Percentiles rank a stretch among this genome's conserved stretches.
These are phyloP conservation scores for Pulveroboletus sp. DNA, from an alignment of 768 basidiomycete species.

Conservation along the genomic window DNA sequence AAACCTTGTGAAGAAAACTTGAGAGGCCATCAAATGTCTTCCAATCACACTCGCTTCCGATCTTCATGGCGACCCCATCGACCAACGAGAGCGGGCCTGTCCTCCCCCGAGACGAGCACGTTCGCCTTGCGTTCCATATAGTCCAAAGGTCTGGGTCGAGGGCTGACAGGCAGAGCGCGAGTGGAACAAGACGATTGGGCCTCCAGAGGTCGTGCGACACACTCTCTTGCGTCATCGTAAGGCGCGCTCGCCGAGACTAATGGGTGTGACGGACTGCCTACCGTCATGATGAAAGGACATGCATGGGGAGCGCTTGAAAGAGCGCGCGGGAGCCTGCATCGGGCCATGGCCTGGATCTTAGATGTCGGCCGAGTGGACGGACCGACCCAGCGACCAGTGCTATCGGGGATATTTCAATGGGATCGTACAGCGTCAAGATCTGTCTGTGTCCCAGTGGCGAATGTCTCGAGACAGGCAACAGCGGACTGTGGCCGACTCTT, in stretches of 20 bases:
- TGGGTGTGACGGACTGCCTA: constrained; percentile 48
- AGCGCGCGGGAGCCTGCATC: not conserved
- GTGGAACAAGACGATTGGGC: constrained; percentile 31
- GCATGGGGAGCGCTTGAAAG: not conserved
- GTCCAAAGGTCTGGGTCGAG: constrained; percentile 60
- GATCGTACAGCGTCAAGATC: not conserved
- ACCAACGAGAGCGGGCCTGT: constrained; percentile 58
- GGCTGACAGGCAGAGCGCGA: constrained; percentile 73
- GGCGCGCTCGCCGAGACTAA: constrained; percentile 51
- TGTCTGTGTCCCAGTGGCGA: not conserved
- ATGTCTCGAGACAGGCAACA: not conserved
- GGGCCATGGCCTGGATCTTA: not conserved
- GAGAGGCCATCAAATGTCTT: constrained; percentile 55
- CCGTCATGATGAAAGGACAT: constrained; percentile 54
- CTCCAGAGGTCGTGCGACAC: no score
- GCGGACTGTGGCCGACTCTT: no score
- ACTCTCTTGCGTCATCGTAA: constrained; percentile 15
- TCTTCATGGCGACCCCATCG: constrained; percentile 54
- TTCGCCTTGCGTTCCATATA: constrained; percentile 47
- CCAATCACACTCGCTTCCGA: constrained; percentile 56
- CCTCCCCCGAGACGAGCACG: constrained; percentile 79
- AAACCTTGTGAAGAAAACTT: constrained; percentile 53
- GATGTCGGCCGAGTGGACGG: constrained; percentile 16
- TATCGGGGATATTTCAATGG: not conserved
- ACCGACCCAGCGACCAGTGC: constrained; percentile 9